Percentiles rank a stretch among this genome's conserved stretches.
Evolutionary conservation across 805 yeast genomes (phyloP).

Genomic region (Suhomyces kilbournensis): DNA sequence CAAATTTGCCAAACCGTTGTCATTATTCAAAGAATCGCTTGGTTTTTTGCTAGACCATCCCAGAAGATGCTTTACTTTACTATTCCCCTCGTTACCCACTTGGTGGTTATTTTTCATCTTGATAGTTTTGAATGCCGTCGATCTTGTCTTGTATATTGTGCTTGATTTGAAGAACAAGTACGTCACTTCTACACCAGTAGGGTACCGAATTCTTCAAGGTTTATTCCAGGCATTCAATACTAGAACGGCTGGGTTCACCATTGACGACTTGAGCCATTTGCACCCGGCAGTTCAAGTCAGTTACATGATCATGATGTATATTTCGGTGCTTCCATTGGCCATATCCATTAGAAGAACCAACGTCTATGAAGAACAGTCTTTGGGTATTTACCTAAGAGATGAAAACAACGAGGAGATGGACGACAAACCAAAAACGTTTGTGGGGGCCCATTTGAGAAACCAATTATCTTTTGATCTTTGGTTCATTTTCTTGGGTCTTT

Average conservation of each 20-base stretch:
- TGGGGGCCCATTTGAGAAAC: constrained; percentile 83
- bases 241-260: constrained; percentile 89
- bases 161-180: constrained; percentile 58
- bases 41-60: constrained; percentile 93
- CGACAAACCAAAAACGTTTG: constrained; percentile 54
- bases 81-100: constrained; percentile 90
- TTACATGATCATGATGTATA: constrained; percentile 96
- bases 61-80: constrained; percentile 88
- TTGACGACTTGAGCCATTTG: constrained; percentile 62
- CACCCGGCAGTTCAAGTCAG: constrained; percentile 93
- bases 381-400: constrained; percentile 74
- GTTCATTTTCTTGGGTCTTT: constrained; percentile 84
- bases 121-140: constrained; percentile 68
- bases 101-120: constrained; percentile 89
- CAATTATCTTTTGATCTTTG: constrained; percentile 93
- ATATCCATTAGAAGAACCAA: constrained; percentile 95
- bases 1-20: constrained; percentile 62
- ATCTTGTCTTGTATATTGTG: constrained; percentile 74
- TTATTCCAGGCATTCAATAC: constrained; percentile 88
- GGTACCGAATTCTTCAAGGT: constrained; percentile 76
- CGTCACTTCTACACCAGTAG: constrained; percentile 55
- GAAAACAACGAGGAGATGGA: constrained; percentile 30
- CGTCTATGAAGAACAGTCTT: constrained; percentile 94
- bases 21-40: constrained; percentile 67
- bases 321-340: constrained; percentile 93